A percentile compares a stretch with the other conserved stretches of the same genome.
These are phyloP conservation scores for Dissophora globulifera DNA, from an alignment of 192 early-diverging fungal genomes.

Conservation along the genomic window DNA sequence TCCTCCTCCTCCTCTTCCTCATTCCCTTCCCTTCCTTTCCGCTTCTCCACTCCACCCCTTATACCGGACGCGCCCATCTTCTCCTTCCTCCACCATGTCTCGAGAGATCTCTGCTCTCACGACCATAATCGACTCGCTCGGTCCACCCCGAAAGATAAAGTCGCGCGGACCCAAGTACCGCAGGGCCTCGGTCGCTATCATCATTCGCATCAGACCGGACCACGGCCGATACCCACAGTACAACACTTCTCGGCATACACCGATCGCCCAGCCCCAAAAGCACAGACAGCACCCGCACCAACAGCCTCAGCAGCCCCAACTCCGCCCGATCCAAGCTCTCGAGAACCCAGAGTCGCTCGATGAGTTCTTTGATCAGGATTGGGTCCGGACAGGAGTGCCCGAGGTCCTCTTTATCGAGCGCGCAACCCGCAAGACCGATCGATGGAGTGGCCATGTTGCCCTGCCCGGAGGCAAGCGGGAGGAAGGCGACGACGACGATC, in stretches of 20 bases:
- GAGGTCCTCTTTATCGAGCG: conserved; percentile 58
- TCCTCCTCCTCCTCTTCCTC: neutral
- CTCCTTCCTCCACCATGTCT: conserved; percentile 14
- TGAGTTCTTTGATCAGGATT: conserved; percentile 54
- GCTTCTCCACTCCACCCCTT: no score
- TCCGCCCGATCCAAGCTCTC: conserved; percentile 41
- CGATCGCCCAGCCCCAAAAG: neutral
- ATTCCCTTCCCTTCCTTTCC: neutral
- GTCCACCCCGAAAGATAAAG: conserved; percentile 40
- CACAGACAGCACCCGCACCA: neutral
- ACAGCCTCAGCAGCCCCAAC: conserved; percentile 10
- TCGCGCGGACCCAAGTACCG: conserved; percentile 50
- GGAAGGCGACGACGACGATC: conserved; percentile 52
- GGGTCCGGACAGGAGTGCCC: conserved; percentile 51
- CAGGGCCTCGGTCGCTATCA: conserved; percentile 55
- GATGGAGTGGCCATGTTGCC: conserved; percentile 60
- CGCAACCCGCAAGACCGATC: conserved; percentile 57
- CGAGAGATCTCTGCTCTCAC: conserved; percentile 41
- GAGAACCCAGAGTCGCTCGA: conserved; percentile 50
- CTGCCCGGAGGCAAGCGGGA: conserved; percentile 58
- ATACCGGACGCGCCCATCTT: neutral
- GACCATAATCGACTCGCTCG: conserved; percentile 53
- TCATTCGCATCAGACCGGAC: conserved; percentile 55
- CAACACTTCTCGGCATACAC: conserved; percentile 3
- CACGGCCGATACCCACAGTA: conserved; percentile 29